Evolutionary conservation across 2,329 filamentous ascomycete genomes (phyloP).

Genomic region (Aspergillus hiratsukae): DNA sequence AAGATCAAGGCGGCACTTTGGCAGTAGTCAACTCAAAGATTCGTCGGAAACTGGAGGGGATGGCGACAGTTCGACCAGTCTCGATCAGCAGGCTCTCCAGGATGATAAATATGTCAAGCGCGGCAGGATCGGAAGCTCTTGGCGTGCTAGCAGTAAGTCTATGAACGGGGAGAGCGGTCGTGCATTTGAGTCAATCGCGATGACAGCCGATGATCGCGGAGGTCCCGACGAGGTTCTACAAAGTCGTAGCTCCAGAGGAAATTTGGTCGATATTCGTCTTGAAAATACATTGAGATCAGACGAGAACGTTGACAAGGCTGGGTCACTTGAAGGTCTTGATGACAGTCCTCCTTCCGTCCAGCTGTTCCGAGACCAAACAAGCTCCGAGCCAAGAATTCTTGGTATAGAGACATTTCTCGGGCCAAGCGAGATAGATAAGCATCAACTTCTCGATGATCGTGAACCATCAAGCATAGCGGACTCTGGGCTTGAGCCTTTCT

Average conservation of each 20-base stretch:
- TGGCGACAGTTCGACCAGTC: slow-evolving; percentile 54
- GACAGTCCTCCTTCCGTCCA: slow-evolving; percentile 53
- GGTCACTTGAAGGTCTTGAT: slow-evolving; percentile 38
- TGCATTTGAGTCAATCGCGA: slow-evolving; percentile 29
- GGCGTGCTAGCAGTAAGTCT: slow-evolving; percentile 46
- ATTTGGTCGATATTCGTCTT: slow-evolving; percentile 81
- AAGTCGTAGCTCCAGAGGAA: slow-evolving; percentile 57
- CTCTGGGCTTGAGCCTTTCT: slow-evolving; percentile 54
- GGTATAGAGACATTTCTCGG: slow-evolving; percentile 40
- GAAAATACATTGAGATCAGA: slow-evolving; percentile 57
- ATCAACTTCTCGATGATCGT: slow-evolving; percentile 42
- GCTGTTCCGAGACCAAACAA: slow-evolving; percentile 48
- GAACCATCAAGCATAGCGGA: slow-evolving; percentile 47
- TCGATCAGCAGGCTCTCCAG: slow-evolving; percentile 38
- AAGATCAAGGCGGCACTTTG: slow-evolving; percentile 81
- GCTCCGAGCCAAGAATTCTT: slow-evolving; percentile 34
- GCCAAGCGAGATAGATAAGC: slow-evolving; percentile 50
- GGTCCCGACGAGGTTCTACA: slow-evolving; percentile 25
- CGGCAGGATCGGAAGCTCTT: slow-evolving; percentile 54
- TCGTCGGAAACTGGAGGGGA: slow-evolving; percentile 79
- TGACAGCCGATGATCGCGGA: slow-evolving; percentile 34
- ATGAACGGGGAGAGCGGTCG: slow-evolving; percentile 36
- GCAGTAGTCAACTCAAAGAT: slow-evolving; percentile 75
- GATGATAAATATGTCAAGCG: slow-evolving; percentile 38
- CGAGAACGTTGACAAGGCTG: slow-evolving; percentile 39